Base-by-base conservation (phyloP, 176 grass and related monocot species). In the Eragrostis curvula region DNA sequence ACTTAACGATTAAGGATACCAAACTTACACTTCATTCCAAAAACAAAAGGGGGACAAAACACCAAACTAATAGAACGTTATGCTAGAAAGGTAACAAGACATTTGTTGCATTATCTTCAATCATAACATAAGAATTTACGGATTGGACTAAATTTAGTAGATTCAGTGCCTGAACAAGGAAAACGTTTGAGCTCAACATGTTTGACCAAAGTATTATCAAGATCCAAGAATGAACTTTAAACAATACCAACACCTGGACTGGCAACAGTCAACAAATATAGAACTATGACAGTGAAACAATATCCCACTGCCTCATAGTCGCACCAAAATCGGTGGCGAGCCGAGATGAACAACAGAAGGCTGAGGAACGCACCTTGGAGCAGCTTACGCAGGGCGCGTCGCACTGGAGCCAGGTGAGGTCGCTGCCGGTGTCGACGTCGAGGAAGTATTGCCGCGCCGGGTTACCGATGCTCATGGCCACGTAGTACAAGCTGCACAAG, bases 391-490 rank as follows among this genome's bases (percentile, higher is more conserved):
- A 99, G 73, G 97, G 97, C 3, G 97, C 97, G 79, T 99, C 91
- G 73, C 97, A 99, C 78, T 99, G 97, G 71, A 99, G 80, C 97
- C 97, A 99, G 62, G 97, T 96, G 77, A 99, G 93, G 23, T 96
- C 97, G 84, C 97, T 99, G 44, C 97, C 97, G 39, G 97, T 96
- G 89, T 99, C 97, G 21, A 99, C 91, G 65, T 99, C 97, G 21
- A 99, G 76, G 83, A 85, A 99, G 83, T 99, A 99, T 1, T 93
- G 97, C 77, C 84, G 93, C 39, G 93, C 52, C 18, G 93, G 97
- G 49, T 96, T 80, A 23, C 97, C 97, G 71, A 99, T 96, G 76
- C 8, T 87, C 97, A 99, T 99, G 60, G 73, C 58, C 27, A 90
- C 93, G 59, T 96, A 99, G 82, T 90, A 99, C 68, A 94, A 23